Base-by-base conservation (phyloP, 2,329 filamentous ascomycete species). In the Colletotrichum phormii region DNA sequence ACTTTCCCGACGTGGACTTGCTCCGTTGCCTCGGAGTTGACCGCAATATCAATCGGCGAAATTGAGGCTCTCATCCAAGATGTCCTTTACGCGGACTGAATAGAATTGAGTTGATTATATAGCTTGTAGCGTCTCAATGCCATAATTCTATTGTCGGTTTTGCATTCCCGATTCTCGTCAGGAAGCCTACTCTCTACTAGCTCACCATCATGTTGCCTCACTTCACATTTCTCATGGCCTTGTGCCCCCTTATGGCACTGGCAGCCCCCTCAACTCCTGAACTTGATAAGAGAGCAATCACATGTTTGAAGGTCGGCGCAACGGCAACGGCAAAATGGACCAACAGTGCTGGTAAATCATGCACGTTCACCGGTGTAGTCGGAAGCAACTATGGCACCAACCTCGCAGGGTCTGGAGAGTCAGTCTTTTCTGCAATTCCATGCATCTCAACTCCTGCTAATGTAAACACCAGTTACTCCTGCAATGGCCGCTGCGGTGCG, bases 361-460 rank as follows among this genome's bases (percentile, higher is more conserved):
- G 86, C 73, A 82, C 80, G 1, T 88, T 83, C 75, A 82, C 77
- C 0, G 85, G 85, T 7, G 76, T 80, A 3, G 86, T 88, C 1
- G 86, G 86, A 2, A 84, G 84, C 70, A 87, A 87, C 76, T 88
- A 83, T 60, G 86, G 86, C n/a, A 76, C 78, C 0, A 86, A 86
- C 55, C 77, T 75, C 53, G 79, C 78, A 2, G 81, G 81, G 29
- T 77, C 77, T 0, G 85, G 86, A 78, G 84, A 87, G 86, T 87
- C 77, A 64, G 84, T 78, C 2, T n/a, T 15, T 12, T 33, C 3
- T 5, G 9, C 3, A 60, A 5, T 18, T 2, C 13, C 5, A 5
- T 4, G n/a, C 1, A 24, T 4, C 1, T 13, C 5, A 13, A 15
- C 26, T 26, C 1, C 63, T 37, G 9, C 65, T 6, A 11, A 1